A percentile compares a stretch with the other conserved stretches of the same genome.
These are phyloP conservation scores for Canna indica DNA, from an alignment of 176 grass and related monocot genomes.

Conservation along the genomic window DNA sequence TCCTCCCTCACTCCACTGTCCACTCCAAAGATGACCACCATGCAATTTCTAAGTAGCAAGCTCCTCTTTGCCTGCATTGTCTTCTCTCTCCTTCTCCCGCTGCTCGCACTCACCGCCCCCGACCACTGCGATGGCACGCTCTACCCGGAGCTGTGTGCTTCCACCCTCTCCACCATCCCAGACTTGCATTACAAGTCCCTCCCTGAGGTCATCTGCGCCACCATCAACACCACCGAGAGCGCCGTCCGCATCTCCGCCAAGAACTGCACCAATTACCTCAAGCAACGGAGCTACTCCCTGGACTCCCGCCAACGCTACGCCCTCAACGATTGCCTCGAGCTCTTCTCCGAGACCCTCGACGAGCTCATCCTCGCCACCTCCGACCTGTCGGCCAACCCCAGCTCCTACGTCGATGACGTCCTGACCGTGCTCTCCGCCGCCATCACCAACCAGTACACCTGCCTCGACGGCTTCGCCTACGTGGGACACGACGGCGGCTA, in stretches of 20 bases:
- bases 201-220: constrained; percentile 39
- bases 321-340: constrained; percentile 57
- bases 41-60: not conserved
- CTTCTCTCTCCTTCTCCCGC: not conserved
- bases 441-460: constrained; percentile 86
- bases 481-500: constrained; percentile 23
- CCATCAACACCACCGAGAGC: constrained; percentile 38
- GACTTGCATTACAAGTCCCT: constrained; percentile 47
- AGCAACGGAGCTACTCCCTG: not conserved
- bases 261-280: constrained; percentile 53
- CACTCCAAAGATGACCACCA: no score
- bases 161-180: constrained; percentile 48
- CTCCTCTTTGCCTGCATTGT: not conserved
- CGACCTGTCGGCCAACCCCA: constrained; percentile 16
- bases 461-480: constrained; percentile 58
- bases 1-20: no score
- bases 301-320: constrained; percentile 29
- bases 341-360: constrained; percentile 53
- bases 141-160: constrained; percentile 50
- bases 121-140: constrained; percentile 67
- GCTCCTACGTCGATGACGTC: constrained; percentile 27
- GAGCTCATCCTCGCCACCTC: constrained; percentile 31
- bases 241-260: constrained; percentile 23
- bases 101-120: constrained; percentile 2
- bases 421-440: constrained; percentile 62